Percentiles rank a stretch among this genome's conserved stretches.
Conservation (phyloP, 768 basidiomycete species). For the Leccinum incarnatum region DNA sequence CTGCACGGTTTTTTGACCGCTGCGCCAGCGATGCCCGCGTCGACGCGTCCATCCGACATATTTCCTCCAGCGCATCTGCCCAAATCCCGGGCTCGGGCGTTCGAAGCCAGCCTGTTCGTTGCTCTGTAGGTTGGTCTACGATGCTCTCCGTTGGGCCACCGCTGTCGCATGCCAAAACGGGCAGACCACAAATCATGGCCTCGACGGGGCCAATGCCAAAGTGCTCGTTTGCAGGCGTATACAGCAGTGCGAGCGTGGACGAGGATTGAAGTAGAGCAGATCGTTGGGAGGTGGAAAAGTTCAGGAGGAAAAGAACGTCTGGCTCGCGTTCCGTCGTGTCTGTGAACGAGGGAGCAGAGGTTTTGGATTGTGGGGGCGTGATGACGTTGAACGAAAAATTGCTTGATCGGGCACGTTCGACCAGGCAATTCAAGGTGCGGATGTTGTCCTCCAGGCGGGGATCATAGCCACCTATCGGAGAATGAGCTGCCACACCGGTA, state of each 20-base stretch:
- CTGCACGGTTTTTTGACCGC: constrained; percentile 61
- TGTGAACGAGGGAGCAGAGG: constrained; percentile 41
- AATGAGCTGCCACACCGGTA: constrained; percentile 1
- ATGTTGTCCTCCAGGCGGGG: constrained; percentile 83
- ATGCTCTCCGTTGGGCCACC: constrained; percentile 93
- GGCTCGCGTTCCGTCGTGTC: constrained; percentile 38
- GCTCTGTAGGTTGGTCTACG: constrained; percentile 35
- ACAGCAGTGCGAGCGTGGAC: constrained; percentile 73
- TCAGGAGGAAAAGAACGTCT: constrained; percentile 84
- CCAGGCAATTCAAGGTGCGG: constrained; percentile 59
- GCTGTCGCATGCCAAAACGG: constrained; percentile 82
- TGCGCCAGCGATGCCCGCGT: constrained; percentile 40
- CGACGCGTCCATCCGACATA: constrained; percentile 37
- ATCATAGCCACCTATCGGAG: constrained; percentile 78
- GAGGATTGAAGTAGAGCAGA: constrained; percentile 70
- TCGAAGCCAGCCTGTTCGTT: constrained; percentile 78
- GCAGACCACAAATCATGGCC: constrained; percentile 88
- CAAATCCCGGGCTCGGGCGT: constrained; percentile 61
- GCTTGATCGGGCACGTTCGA: constrained; percentile 52
- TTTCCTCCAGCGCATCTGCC: constrained; percentile 64
- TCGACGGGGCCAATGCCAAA: constrained; percentile 97
- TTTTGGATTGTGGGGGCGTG: constrained; percentile 43
- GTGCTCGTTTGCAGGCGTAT: constrained; percentile 94
- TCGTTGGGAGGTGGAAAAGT: constrained; percentile 84
- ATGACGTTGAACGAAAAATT: constrained; percentile 59